Evolutionary conservation across 306 rosid species (phyloP).

Genomic region (Acacia melanoxylon): DNA sequence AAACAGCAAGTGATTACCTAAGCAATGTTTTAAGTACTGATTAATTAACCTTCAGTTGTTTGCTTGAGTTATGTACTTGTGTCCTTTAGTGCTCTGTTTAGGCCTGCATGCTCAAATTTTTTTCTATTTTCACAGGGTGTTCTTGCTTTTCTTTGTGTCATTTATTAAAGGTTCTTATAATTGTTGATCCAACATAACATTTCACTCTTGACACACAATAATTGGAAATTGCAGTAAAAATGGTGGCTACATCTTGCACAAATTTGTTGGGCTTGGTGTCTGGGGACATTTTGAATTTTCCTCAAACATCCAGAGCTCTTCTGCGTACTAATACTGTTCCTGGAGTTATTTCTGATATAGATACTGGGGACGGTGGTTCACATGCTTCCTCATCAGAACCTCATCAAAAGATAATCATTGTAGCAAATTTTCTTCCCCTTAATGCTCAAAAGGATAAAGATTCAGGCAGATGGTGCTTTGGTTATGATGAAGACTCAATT

Average conservation of each 20-base stretch:
- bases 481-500: constrained; percentile 76
- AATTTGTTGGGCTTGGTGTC: constrained; percentile 74
- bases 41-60: constrained; percentile 8
- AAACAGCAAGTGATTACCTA: background rate
- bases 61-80: constrained; percentile 7
- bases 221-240: constrained; percentile 34
- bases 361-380: constrained; percentile 35
- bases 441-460: constrained; percentile 57
- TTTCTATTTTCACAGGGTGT: constrained; percentile 35
- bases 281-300: constrained; percentile 61
- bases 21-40: background rate
- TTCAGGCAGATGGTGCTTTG: constrained; percentile 70
- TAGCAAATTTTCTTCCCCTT: constrained; percentile 75
- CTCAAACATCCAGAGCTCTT: constrained; percentile 55
- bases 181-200: constrained; percentile 25
- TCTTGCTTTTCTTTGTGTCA: constrained; percentile 26
- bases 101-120: constrained; percentile 10
- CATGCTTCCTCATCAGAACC: constrained; percentile 35
- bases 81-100: background rate
- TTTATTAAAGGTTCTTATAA: background rate
- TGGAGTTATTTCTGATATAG: constrained; percentile 53
- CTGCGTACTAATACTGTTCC: constrained; percentile 64
- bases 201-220: constrained; percentile 8
- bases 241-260: constrained; percentile 71
- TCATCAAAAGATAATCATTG: constrained; percentile 57